Evolutionary conservation across 1,284 basidiomycete species (phyloP).

Genomic region (Psilocybe mexicana): DNA sequence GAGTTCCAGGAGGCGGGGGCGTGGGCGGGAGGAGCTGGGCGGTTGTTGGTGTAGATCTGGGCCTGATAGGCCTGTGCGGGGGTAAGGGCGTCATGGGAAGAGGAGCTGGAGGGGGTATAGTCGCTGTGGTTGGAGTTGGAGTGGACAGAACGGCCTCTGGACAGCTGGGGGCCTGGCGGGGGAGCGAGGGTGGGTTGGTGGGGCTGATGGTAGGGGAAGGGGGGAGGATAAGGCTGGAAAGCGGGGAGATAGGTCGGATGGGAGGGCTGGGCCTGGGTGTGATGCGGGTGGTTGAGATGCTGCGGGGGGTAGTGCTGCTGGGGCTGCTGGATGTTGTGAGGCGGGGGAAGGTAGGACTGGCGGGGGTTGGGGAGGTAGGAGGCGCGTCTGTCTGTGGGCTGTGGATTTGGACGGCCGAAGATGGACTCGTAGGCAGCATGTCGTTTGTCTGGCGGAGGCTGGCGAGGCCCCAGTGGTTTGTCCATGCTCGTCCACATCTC

Average conservation of each 20-base stretch:
- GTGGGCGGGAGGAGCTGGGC: conserved; percentile 27
- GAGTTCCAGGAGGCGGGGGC: conserved; percentile 26
- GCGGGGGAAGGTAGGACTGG: conserved; percentile 32
- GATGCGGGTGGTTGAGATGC: background rate
- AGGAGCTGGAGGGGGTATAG: conserved; percentile 40
- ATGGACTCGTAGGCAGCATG: conserved; percentile 80
- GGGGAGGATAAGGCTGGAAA: conserved; percentile 28
- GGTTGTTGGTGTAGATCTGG: conserved; percentile 55
- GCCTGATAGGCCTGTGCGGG: conserved; percentile 80
- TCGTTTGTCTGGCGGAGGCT: conserved; percentile 70
- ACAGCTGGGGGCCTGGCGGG: conserved; percentile 35
- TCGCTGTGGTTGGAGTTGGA: conserved; percentile 37
- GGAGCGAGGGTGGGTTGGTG: conserved; percentile 39
- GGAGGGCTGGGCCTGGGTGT: conserved; percentile 25
- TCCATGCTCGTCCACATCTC: conserved; percentile 46
- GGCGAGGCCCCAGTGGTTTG: conserved; percentile 67
- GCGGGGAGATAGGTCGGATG: conserved; percentile 22
- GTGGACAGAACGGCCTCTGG: conserved; percentile 54
- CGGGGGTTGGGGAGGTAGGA: conserved; percentile 32
- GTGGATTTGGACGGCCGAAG: conserved; percentile 66
- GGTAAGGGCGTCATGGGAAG: conserved; percentile 56
- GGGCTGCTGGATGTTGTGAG: conserved; percentile 5
- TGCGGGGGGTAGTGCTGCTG: conserved; percentile 11
- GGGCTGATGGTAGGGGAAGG: conserved; percentile 21
- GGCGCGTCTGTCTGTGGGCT: conserved; percentile 32